Base-by-base conservation (phyloP, 2,329 filamentous ascomycete genomes). In the Colletotrichum tofieldiae region DNA sequence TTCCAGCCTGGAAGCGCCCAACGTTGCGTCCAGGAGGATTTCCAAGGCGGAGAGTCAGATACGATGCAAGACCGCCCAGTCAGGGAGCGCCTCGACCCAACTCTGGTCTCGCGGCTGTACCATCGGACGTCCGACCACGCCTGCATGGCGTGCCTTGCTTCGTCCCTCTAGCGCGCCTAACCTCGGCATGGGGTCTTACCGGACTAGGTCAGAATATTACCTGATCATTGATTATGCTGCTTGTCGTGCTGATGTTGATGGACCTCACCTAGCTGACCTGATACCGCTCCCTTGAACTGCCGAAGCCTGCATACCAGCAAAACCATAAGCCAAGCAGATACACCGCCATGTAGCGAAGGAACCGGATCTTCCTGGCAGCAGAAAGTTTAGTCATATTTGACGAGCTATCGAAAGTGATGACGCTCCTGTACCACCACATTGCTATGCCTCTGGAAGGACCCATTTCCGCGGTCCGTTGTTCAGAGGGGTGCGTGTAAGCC, bases 101-200 rank as follows among this genome's bases (percentile, higher is more conserved):
- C 55, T 32, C 55, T 43, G 63, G 47, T 56, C 32, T 58, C 58
- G 65, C 65, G 65, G 59, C 52, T 69, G 59, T 64, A 45, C 47
- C 55, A 49, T 69, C 70, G 70, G 70, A 72, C 70, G 70, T 72
- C 70, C 70, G 70, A 72, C 65, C 70, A 61, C 54, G 39, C 70
- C 70, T 65, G 65, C 65, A 70, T 65, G 59, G 65, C 69, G 45
- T 65, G 59, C 69, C 69, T 69, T 59, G 65, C 69, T 65, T 70
- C 59, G 45, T 60, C 26, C 29, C n/a, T 58, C 66, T 72, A 72
- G 70, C 70, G 70, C 65, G 52, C 32, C 70, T 65, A 59, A 45
- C 5, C 23, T 63, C 39, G 45, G 52, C 65, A 45, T 26, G 47
- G 32, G 23, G 23, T 43, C 47, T 63, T 41, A 59, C 35, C 52